These are phyloP conservation scores for Orbilia oligospora DNA, from an alignment of 2,329 filamentous ascomycete genomes.

Conservation along the genomic window DNA sequence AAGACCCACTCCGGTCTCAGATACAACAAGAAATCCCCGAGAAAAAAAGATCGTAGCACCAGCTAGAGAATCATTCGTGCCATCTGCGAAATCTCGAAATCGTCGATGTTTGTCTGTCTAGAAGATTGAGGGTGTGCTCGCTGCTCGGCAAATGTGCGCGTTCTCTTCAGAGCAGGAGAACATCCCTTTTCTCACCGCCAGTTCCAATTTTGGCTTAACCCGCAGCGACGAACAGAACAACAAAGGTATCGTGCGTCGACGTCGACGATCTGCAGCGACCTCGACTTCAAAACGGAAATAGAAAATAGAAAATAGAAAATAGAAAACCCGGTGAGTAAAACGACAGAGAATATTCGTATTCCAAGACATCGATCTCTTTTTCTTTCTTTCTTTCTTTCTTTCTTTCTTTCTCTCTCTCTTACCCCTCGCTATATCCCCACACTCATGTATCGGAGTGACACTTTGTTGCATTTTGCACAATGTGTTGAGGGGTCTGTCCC, in stretches of 20 bases:
- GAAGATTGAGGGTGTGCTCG: constrained; percentile 23
- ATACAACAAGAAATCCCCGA: constrained; percentile 4
- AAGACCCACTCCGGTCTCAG: not conserved
- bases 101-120: not conserved
- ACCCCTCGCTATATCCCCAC: not conserved
- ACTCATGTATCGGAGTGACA: not conserved
- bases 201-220: constrained; percentile 29
- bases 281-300: not conserved
- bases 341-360: too few relatives aligned
- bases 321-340: too few relatives aligned
- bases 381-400: too few relatives aligned
- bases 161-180: constrained; percentile 10
- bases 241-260: constrained; percentile 11
- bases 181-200: constrained; percentile 33
- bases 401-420: too few relatives aligned
- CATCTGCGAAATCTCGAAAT: constrained; percentile 2
- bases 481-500: constrained; percentile 45
- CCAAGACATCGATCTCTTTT: too few relatives aligned
- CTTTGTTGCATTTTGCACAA: constrained; percentile 57
- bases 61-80: not conserved
- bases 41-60: not conserved
- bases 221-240: constrained; percentile 25
- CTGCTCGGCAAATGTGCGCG: constrained; percentile 43
- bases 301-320: not conserved
- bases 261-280: constrained; percentile 4